Evolutionary conservation across 208 protist genomes (phyloP).

Genomic region (Phytomonas francai): DNA sequence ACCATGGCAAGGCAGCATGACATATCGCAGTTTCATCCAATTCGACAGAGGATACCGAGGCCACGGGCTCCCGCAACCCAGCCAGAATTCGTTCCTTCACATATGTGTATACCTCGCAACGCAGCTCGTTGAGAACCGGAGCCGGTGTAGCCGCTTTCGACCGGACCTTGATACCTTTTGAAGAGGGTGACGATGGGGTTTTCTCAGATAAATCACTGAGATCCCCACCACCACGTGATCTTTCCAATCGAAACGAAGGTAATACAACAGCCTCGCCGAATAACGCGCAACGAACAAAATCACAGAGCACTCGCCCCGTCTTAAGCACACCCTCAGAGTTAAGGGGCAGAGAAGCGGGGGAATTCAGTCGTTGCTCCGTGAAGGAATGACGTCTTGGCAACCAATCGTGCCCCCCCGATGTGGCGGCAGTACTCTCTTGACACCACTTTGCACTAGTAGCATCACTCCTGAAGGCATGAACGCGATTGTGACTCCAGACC

Average conservation of each 20-base stretch:
- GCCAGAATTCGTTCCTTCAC: background rate
- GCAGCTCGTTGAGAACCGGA: background rate
- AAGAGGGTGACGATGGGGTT: background rate
- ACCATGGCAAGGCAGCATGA: background rate
- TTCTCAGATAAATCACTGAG: background rate
- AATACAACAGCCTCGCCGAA: background rate
- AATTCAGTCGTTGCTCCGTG: background rate
- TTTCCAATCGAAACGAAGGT: background rate
- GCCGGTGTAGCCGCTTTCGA: background rate
- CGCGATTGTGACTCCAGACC: background rate
- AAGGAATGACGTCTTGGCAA: background rate
- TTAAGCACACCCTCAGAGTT: background rate
- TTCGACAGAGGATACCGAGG: background rate
- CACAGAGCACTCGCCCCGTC: background rate
- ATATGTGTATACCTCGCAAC: background rate
- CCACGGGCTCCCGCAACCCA: background rate
- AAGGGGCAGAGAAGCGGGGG: background rate
- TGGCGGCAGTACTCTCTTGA: background rate
- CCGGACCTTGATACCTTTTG: background rate
- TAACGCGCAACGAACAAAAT: background rate
- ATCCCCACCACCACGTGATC: background rate
- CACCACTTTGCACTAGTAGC: background rate
- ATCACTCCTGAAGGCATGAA: background rate
- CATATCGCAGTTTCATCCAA: background rate
- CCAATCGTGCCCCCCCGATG: background rate